These are phyloP conservation scores for Exophiala aquamarina DNA, from an alignment of 2,329 filamentous ascomycete genomes.

Conservation along the genomic window DNA sequence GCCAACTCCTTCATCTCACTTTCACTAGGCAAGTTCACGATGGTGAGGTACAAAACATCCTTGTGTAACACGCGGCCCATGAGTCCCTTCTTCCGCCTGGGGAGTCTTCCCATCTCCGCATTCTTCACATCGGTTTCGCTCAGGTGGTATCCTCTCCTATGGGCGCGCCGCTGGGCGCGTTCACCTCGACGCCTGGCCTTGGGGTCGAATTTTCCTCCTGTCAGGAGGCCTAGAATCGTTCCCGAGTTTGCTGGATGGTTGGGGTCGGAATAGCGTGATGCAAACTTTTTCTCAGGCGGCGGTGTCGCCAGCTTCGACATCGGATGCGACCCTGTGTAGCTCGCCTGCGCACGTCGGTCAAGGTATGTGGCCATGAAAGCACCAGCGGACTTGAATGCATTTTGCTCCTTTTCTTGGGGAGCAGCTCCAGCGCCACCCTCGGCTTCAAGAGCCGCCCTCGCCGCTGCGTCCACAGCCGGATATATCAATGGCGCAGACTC, in stretches of 20 bases:
- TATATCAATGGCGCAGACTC: conserved; percentile 52
- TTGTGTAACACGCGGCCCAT: conserved; percentile 14
- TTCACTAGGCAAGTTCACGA: conserved; percentile 24
- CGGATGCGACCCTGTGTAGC: conserved; percentile 42
- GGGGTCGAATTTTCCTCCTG: conserved; percentile 39
- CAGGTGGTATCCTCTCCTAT: conserved; percentile 13
- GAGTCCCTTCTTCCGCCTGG: conserved; percentile 7
- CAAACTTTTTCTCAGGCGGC: conserved; percentile 37
- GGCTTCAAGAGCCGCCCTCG: background rate
- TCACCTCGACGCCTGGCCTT: conserved; percentile 11
- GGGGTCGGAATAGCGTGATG: conserved; percentile 52
- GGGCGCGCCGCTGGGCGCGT: conserved; percentile 14
- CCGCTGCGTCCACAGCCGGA: conserved; percentile 35
- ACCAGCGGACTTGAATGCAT: conserved; percentile 22
- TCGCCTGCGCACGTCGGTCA: conserved; percentile 49
- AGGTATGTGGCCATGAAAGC: conserved; percentile 49
- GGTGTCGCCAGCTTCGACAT: conserved; percentile 38
- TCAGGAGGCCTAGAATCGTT: conserved; percentile 47
- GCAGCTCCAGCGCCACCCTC: background rate
- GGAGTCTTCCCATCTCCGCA: conserved; percentile 20
- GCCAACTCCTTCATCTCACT: conserved; percentile 21
- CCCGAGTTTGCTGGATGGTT: conserved; percentile 53
- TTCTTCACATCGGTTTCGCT: conserved; percentile 17
- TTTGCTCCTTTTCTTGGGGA: conserved; percentile 16
- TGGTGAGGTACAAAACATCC: conserved; percentile 20